Conservation (phyloP, 768 basidiomycete species). For the Leccinum subgranulosum region DNA sequence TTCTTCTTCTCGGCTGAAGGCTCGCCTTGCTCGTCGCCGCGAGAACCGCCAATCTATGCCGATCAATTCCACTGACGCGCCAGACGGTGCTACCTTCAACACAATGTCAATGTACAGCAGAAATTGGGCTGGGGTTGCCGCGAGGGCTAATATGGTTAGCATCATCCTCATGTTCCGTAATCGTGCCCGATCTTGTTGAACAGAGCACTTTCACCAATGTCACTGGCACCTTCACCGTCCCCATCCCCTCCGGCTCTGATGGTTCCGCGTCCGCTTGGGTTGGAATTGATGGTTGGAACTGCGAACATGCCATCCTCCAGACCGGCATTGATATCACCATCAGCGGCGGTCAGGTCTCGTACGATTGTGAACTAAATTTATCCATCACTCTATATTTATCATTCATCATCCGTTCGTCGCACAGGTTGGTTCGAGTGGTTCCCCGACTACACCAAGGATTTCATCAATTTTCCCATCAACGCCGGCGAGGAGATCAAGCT, state of each 20-base stretch:
- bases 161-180: not conserved
- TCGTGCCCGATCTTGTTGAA: not conserved
- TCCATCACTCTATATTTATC: too few species aligned
- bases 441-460: not conserved
- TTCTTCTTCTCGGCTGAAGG: not conserved
- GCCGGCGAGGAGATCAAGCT: not conserved
- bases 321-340: not conserved
- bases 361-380: not conserved
- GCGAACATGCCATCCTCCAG: not conserved
- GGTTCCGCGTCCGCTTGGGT: not conserved
- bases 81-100: not conserved
- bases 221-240: not conserved
- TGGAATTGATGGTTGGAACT: not conserved
- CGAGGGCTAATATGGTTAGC: not conserved
- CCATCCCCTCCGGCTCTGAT: not conserved
- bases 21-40: conserved; percentile 16
- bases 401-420: too few species aligned
- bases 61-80: not conserved
- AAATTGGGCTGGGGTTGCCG: conserved; percentile 14
- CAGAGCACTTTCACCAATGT: not conserved
- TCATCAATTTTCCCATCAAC: not conserved
- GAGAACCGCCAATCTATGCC: conserved; percentile 12
- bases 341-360: not conserved
- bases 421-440: not conserved
- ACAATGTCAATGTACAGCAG: conserved; percentile 6